Evolutionary conservation across 805 yeast species (phyloP), one percentile per base, ranked within the genome.

Genomic region (Yarrowia bubula): DNA sequence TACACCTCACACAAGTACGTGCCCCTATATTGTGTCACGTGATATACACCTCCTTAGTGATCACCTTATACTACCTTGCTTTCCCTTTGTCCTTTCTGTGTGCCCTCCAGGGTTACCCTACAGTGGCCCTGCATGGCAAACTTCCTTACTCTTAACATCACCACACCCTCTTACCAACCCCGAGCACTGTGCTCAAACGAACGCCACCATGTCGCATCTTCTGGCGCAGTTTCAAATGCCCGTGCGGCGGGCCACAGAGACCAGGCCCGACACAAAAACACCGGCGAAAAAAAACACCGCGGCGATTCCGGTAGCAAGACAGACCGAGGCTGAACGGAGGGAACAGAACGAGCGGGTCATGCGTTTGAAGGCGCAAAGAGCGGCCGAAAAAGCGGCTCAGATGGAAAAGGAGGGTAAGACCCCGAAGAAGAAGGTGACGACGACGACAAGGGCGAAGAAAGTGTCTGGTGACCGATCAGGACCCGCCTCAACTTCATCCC

Each of bases 391-490:
- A 42, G 69, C 69, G 50, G 65, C 55, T 11, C 46, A 61, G 58
- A 39, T 62, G 39, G 50, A 50, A 7, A 71, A 61, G 58, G 64
- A 66, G 37, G 50, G 60, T 10, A 71, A 78, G 43, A 75, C 68
- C 50, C 73, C 71, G 10, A 79, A 80, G 14, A 77, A 76, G 66
- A 76, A 74, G 50, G 75, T 75, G 28, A 76, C 78, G 18, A 38
- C 31, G 10, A 14, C 48, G 22, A 55, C 55, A 3, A 28, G n/a
- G n/a, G n/a, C 39, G n/a, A 37, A 22, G 18, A 14, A 13, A 2
- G 5, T 18, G 4, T 39, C 44, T 3, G 44, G 28, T 2, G 14
- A 14, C 28, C 28, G 28, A 22, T 22, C 28, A 5, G 28, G 28
- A 22, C n/a, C n/a, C n/a, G 28, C 28, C 28, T 22, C 28, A 22